phyloP scores from a whole-genome alignment of 2,329 filamentous ascomycete species.

The Gnomoniopsis sp. region DNA sequence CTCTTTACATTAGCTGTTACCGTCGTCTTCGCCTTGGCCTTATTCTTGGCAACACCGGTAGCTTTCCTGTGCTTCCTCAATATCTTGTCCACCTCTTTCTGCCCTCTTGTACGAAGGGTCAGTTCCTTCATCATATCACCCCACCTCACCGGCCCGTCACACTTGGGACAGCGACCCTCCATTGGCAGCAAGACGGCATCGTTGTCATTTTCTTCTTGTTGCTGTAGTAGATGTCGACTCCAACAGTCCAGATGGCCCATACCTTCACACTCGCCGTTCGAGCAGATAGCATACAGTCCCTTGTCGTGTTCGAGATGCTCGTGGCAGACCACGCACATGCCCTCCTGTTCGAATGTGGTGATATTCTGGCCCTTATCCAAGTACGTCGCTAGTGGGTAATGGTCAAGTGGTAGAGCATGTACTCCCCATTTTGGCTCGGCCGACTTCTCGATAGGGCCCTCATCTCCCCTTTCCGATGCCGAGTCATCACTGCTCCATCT shows the following conservation, averaged over 20 bases:
- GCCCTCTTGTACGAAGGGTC: constrained; percentile 67
- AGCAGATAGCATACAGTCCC: constrained; percentile 57
- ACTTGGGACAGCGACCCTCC: constrained; percentile 68
- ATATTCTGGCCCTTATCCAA: constrained; percentile 53
- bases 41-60: constrained; percentile 17
- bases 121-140: constrained; percentile 77
- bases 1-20: neutral
- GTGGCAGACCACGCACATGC: constrained; percentile 51
- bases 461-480: neutral
- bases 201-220: constrained; percentile 26
- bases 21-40: constrained; percentile 21
- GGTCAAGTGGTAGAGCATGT: constrained; percentile 52
- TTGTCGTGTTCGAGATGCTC: constrained; percentile 40
- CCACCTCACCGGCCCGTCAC: constrained; percentile 64
- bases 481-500: neutral
- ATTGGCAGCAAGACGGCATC: constrained; percentile 59
- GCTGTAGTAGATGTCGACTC: constrained; percentile 47
- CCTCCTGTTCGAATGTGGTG: constrained; percentile 54
- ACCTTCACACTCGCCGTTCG: constrained; percentile 49
- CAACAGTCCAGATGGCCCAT: constrained; percentile 61
- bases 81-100: constrained; percentile 66
- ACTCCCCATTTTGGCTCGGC: constrained; percentile 41
- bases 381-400: constrained; percentile 49
- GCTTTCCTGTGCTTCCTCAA: constrained; percentile 47
- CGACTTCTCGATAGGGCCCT: neutral